Conservation (phyloP, 805 yeast genomes). For the Metschnikowia chrysomelidarum region DNA sequence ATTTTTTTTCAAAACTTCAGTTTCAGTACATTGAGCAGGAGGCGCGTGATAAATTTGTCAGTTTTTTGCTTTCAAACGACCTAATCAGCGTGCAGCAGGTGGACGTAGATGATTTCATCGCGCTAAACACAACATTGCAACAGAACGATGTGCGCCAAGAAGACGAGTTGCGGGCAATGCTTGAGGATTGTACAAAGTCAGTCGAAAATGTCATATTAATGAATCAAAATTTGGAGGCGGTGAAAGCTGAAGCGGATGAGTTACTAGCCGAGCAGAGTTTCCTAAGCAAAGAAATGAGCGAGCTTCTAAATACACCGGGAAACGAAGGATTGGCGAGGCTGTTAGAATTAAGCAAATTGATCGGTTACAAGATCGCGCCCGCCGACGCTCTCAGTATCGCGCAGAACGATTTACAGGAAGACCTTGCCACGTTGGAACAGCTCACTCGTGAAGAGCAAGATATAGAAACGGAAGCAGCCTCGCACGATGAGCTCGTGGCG, state of each 20-base stretch:
- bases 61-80: conserved; percentile 42
- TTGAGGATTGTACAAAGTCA: conserved; percentile 28
- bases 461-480: conserved; percentile 4
- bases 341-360: conserved; percentile 14
- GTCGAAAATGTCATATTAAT: conserved; percentile 26
- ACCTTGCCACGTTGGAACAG: conserved; percentile 5
- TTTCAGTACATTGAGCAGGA: conserved; percentile 71
- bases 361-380: conserved; percentile 16
- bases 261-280: conserved; percentile 23
- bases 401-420: conserved; percentile 11
- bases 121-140: conserved; percentile 24
- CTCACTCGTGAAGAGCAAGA: conserved; percentile 5
- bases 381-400: conserved; percentile 17
- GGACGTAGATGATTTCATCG: conserved; percentile 31
- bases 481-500: neutral
- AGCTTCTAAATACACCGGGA: conserved; percentile 12
- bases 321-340: conserved; percentile 17
- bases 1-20: conserved; percentile 52
- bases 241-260: conserved; percentile 25
- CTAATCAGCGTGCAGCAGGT: conserved; percentile 28
- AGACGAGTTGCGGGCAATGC: conserved; percentile 25
- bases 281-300: conserved; percentile 21
- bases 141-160: conserved; percentile 26
- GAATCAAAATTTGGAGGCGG: conserved; percentile 24
- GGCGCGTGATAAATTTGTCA: conserved; percentile 63